Percentiles rank a stretch among this genome's conserved stretches.
These are phyloP conservation scores for Cajanus cajan DNA, from an alignment of 306 rosid genomes.

Conservation along the genomic window DNA sequence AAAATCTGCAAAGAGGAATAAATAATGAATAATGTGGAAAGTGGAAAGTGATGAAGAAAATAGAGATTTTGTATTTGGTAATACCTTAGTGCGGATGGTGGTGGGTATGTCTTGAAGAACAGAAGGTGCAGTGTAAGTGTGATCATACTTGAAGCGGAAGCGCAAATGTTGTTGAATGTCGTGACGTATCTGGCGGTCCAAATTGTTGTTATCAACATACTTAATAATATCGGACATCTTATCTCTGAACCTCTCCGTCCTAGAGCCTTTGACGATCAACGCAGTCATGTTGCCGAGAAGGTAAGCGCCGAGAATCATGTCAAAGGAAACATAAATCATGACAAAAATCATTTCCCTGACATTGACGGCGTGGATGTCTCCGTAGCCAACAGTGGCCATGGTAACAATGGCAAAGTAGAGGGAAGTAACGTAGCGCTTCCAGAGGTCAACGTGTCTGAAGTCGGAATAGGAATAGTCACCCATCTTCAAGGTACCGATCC, in stretches of 20 bases:
- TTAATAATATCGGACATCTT: conserved; percentile 53
- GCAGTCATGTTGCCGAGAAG: conserved; percentile 69
- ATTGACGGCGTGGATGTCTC: conserved; percentile 70
- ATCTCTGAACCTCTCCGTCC: conserved; percentile 66
- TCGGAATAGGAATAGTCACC: conserved; percentile 57
- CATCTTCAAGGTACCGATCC: conserved; percentile 72
- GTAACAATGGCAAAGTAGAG: conserved; percentile 73
- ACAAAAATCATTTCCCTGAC: conserved; percentile 71
- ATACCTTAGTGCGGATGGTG: conserved; percentile 57
- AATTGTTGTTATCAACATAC: conserved; percentile 45
- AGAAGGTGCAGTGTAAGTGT: conserved; percentile 43
- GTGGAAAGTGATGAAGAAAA: too few relatives aligned
- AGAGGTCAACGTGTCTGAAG: conserved; percentile 54
- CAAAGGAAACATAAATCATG: conserved; percentile 63
- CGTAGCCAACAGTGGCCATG: conserved; percentile 74
- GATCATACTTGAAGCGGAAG: conserved; percentile 49
- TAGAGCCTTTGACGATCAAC: conserved; percentile 64
- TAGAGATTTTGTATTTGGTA: background rate
- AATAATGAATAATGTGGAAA: background rate
- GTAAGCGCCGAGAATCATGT: conserved; percentile 74
- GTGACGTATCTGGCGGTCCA: conserved; percentile 41
- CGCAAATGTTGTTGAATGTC: conserved; percentile 49
- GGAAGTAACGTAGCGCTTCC: conserved; percentile 65
- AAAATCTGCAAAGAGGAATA: conserved; percentile 46
- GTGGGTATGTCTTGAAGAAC: conserved; percentile 57